Percentiles rank a stretch among this genome's conserved stretches.
These are phyloP conservation scores for Gastrodia elata DNA, from an alignment of 106 monocot genomes.

Conservation along the genomic window DNA sequence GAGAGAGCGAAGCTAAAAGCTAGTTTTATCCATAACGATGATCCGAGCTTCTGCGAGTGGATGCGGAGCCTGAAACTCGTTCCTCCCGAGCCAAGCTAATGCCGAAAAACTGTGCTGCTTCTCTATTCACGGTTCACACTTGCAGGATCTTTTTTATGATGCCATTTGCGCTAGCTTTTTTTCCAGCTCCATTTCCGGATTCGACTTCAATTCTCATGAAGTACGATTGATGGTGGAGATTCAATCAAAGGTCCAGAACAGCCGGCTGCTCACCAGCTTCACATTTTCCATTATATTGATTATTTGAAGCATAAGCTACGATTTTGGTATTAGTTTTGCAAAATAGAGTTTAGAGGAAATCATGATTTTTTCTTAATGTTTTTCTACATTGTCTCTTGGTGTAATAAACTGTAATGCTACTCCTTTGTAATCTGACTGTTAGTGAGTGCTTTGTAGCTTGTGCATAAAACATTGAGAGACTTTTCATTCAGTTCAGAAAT, in stretches of 20 bases:
- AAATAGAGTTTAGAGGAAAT: neutral
- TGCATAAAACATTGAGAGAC: too few relatives aligned
- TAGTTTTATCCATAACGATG: constrained; percentile 85
- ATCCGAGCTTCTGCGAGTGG: constrained; percentile 88
- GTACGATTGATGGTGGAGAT: neutral
- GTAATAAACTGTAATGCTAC: neutral
- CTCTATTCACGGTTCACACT: neutral
- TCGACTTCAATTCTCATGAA: neutral
- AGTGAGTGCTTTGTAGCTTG: too few relatives aligned
- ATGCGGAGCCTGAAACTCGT: constrained; percentile 88
- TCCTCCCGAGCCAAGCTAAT: constrained; percentile 71
- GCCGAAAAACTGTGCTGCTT: neutral
- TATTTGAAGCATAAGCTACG: neutral
- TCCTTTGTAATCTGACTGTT: neutral
- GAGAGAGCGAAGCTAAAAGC: constrained; percentile 67
- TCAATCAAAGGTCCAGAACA: constrained; percentile 1
- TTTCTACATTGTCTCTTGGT: neutral
- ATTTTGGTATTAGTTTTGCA: neutral
- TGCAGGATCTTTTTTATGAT: neutral
- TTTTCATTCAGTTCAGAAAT: too few relatives aligned
- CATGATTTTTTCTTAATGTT: neutral
- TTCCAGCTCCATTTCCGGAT: neutral
- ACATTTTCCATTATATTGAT: neutral
- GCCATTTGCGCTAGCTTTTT: neutral
- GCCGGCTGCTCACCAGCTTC: neutral